A percentile compares a stretch with the other conserved stretches of the same genome.
These are phyloP conservation scores for Xerocomellus dryophilus DNA, from an alignment of 768 basidiomycete species.

Conservation along the genomic window DNA sequence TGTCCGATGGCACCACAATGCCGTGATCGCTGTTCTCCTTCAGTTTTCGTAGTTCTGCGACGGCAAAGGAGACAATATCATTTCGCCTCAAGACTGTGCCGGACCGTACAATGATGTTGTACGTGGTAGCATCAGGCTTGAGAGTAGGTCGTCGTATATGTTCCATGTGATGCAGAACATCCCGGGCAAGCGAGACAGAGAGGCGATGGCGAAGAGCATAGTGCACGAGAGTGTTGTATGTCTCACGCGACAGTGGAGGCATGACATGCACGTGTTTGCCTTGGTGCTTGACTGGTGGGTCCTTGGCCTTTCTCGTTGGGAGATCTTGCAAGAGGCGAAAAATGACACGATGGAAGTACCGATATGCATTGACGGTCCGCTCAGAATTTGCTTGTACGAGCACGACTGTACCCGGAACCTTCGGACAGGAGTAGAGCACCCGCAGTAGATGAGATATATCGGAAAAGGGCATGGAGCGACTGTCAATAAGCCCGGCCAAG, in stretches of 20 bases:
- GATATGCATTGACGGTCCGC: slow-evolving; percentile 38
- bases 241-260: slow-evolving; percentile 37
- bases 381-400: slow-evolving; percentile 25
- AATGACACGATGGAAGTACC: slow-evolving; percentile 50
- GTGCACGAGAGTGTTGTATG: slow-evolving; percentile 63
- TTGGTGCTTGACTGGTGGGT: slow-evolving; percentile 12
- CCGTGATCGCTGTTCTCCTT: slow-evolving; percentile 22
- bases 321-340: slow-evolving; percentile 38
- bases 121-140: slow-evolving; percentile 47
- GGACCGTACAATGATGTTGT: slow-evolving; percentile 58
- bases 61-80: slow-evolving; percentile 39
- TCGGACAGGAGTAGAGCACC: slow-evolving; percentile 46
- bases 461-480: slow-evolving; percentile 44
- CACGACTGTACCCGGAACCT: slow-evolving; percentile 39
- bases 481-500: slow-evolving; percentile 51
- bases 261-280: slow-evolving; percentile 10
- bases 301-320: slow-evolving; percentile 23
- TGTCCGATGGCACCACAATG: slow-evolving; percentile 19
- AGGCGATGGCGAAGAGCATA: slow-evolving; percentile 63
- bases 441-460: slow-evolving; percentile 46
- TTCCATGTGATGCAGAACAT: slow-evolving; percentile 56
- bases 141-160: slow-evolving; percentile 39
- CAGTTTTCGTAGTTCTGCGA: slow-evolving; percentile 34
- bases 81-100: slow-evolving; percentile 48
- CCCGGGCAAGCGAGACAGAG: slow-evolving; percentile 45